Base-by-base conservation (phyloP, 1,284 basidiomycete species). In the Ceratobasidium sp. region DNA sequence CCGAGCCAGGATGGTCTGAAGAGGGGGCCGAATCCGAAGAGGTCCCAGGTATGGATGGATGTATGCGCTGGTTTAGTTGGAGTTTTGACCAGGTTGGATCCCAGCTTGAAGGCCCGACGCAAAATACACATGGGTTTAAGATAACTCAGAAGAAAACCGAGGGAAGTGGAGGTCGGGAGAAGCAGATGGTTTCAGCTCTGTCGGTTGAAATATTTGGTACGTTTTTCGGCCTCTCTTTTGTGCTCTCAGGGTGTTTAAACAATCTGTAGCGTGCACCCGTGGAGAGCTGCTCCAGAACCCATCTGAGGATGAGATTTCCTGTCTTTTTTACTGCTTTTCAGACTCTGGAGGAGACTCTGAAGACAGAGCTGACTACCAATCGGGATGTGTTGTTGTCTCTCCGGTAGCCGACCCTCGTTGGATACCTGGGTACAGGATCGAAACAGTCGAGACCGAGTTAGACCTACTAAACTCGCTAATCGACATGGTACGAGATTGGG, bases 191-290 rank as follows among this genome's bases (percentile, higher is more conserved):
- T 92, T 89, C 91, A 0, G 84, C 94, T 9, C 82, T 98, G 56
- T 89, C 92, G 1, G 80, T 98, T 59, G 97, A 98, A 81, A 83
- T 96, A 0, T 93, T 96, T 80, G 92, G 95, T 92, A 75, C 77
- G 87, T 77, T 14, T 54, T 41, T 22, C 29, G 8, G 6, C 8
- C 48, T 34, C 27, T 27, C 24, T 37, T 34, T 37, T 46, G 34
- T 7, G 22, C 16, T 27, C 13, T 34, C 7, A 39, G 66, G 54
- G 27, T 39, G 22, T 22, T 39, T 37, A 48, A 37, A 31, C 5
- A n/a, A 16, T 14, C 41, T 63, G 3, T 76, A 93, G 92, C 87
- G 16, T 88, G 87, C 43, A 90, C 91, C 0, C 84, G 86, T n/a
- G 88, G 83, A 22, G 84, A 86, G 16, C 86, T 88, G 16, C 83